phyloP scores from a whole-genome alignment of 495 filamentous ascomycete species.

The Ascodesmis nigricans region DNA sequence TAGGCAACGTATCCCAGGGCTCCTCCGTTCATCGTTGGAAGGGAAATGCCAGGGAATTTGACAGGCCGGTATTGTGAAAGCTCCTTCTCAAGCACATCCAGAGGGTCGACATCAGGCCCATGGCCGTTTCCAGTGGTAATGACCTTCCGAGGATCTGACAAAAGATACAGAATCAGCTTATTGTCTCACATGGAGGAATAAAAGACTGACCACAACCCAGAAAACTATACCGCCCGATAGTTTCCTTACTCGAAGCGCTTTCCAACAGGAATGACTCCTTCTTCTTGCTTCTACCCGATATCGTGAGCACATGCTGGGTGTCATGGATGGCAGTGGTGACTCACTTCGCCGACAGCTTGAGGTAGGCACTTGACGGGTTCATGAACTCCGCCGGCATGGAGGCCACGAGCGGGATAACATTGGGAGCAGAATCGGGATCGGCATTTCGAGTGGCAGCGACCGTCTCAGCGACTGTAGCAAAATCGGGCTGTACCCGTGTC shows the following conservation, averaged over 20 bases:
- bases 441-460: slow-evolving; percentile 28
- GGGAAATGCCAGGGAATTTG: slow-evolving; percentile 50
- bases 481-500: slow-evolving; percentile 30
- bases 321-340: slow-evolving; percentile 19
- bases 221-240: slow-evolving; percentile 83
- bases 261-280: slow-evolving; percentile 74
- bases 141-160: slow-evolving; percentile 53
- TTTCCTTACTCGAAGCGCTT: slow-evolving; percentile 75
- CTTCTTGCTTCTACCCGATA: slow-evolving; percentile 29
- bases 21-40: slow-evolving; percentile 73
- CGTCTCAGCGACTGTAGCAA: slow-evolving; percentile 32
- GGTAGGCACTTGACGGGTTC: slow-evolving; percentile 75
- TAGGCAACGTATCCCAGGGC: slow-evolving; percentile 94
- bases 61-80: slow-evolving; percentile 55
- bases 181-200: background rate
- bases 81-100: slow-evolving; percentile 58
- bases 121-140: slow-evolving; percentile 73
- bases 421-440: slow-evolving; percentile 33
- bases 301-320: background rate
- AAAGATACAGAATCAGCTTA: background rate
- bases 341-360: slow-evolving; percentile 61
- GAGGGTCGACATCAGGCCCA: slow-evolving; percentile 60
- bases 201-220: slow-evolving; percentile 49
- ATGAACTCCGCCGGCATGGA: slow-evolving; percentile 77
- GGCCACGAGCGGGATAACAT: slow-evolving; percentile 65